Conservation (phyloP, 106 monocot genomes). For the Allium cepa region DNA sequence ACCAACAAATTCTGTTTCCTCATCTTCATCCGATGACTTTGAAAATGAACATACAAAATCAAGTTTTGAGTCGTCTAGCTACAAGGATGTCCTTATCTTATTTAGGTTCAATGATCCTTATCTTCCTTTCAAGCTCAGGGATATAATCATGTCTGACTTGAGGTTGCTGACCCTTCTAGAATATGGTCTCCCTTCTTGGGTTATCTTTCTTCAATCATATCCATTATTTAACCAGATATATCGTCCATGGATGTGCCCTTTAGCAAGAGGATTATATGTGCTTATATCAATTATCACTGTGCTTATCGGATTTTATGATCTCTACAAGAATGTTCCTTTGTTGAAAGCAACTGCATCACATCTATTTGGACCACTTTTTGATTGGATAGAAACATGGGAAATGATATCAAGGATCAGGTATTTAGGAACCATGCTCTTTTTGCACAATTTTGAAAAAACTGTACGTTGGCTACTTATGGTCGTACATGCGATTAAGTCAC, state of each 20-base stretch:
- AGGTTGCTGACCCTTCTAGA: slow-evolving; percentile 74
- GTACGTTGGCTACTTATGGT: slow-evolving; percentile 70
- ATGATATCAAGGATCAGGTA: slow-evolving; percentile 91
- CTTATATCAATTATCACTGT: slow-evolving; percentile 76
- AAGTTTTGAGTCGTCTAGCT: slow-evolving; percentile 34
- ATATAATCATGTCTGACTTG: slow-evolving; percentile 69
- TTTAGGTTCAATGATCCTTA: slow-evolving; percentile 81
- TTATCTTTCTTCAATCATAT: slow-evolving; percentile 93
- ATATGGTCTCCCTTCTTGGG: slow-evolving; percentile 98
- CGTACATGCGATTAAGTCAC: slow-evolving; percentile 39
- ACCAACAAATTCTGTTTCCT: slow-evolving; percentile 24
- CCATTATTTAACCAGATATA: slow-evolving; percentile 80
- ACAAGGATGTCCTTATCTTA: slow-evolving; percentile 74
- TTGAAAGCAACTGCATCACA: slow-evolving; percentile 76
- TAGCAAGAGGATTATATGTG: slow-evolving; percentile 70
- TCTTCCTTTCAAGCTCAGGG: slow-evolving; percentile 78
- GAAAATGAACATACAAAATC: slow-evolving; percentile 28
- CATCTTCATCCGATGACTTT: slow-evolving; percentile 23
- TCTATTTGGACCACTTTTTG: slow-evolving; percentile 86
- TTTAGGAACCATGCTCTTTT: slow-evolving; percentile 93
- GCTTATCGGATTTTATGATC: slow-evolving; percentile 95
- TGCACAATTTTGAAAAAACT: slow-evolving; percentile 89
- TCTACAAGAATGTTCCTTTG: slow-evolving; percentile 93
- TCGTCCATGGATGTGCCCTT: slow-evolving; percentile 96
- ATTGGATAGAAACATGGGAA: slow-evolving; percentile 96